Conservation (phyloP, 768 basidiomycete genomes). For the Russula emetica region DNA sequence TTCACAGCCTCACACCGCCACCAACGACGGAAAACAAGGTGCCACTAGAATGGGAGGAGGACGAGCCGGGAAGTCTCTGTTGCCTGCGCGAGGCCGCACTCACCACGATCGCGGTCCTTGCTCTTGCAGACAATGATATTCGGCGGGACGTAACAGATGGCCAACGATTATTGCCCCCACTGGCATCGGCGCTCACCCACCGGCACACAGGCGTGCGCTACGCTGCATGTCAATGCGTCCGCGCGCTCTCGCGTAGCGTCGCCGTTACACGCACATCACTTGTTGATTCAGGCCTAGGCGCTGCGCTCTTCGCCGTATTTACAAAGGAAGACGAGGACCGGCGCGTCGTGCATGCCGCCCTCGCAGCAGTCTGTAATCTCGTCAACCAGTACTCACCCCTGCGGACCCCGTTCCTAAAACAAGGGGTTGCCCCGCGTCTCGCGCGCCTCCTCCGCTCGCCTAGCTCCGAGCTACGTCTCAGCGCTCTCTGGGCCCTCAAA, state of each 20-base stretch:
- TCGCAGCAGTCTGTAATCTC: conserved; percentile 78
- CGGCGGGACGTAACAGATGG: conserved; percentile 63
- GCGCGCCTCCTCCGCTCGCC: conserved; percentile 51
- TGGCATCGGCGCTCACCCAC: conserved; percentile 55
- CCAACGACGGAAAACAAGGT: conserved; percentile 34
- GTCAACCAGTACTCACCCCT: conserved; percentile 84
- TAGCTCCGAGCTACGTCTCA: conserved; percentile 57
- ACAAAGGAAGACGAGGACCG: conserved; percentile 55
- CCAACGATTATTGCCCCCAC: conserved; percentile 49
- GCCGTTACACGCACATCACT: conserved; percentile 79
- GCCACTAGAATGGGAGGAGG: conserved; percentile 56
- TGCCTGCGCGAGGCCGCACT: conserved; percentile 69
- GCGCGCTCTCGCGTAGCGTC: conserved; percentile 75
- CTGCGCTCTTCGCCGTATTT: conserved; percentile 61
- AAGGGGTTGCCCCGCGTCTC: conserved; percentile 63
- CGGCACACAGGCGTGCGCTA: conserved; percentile 72
- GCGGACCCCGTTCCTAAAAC: conserved; percentile 61
- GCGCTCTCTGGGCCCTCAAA: conserved; percentile 82
- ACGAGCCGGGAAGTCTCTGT: conserved; percentile 57
- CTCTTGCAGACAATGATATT: conserved; percentile 68
- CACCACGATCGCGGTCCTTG: conserved; percentile 67
- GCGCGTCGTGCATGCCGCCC: conserved; percentile 64
- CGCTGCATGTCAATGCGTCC: conserved; percentile 80
- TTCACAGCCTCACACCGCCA: conserved; percentile 51
- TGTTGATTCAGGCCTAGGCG: conserved; percentile 75